phyloP scores from a whole-genome alignment of 768 basidiomycete genomes.

The Russula foetens region DNA sequence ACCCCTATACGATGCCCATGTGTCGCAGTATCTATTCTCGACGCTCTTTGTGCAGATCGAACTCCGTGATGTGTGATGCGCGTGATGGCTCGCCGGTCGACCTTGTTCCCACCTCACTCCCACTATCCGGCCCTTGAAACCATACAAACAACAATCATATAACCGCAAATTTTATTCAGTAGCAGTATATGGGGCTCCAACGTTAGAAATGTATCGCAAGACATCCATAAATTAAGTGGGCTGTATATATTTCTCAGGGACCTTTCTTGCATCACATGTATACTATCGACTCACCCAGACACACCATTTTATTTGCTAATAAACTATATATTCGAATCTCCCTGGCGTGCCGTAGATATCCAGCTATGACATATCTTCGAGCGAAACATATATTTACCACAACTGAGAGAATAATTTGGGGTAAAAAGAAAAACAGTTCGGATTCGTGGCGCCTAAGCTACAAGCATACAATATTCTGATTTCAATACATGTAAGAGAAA shows the following conservation, averaged over 20 bases:
- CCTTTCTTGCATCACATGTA: neutral
- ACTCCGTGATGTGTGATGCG: slow-evolving; percentile 38
- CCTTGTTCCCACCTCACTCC: too few relatives aligned
- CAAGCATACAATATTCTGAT: neutral
- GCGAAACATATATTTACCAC: neutral
- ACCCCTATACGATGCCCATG: slow-evolving; percentile 80
- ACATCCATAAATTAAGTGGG: neutral
- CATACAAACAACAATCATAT: neutral
- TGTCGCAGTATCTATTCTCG: slow-evolving; percentile 85
- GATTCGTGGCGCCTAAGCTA: slow-evolving; percentile 2
- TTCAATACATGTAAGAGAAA: neutral
- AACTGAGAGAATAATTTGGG: neutral
- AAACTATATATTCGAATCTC: neutral
- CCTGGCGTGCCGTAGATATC: neutral
- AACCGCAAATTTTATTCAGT: neutral
- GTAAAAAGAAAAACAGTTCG: neutral
- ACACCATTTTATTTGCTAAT: neutral
- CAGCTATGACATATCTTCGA: neutral
- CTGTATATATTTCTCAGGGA: neutral
- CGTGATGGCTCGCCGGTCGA: too few relatives aligned
- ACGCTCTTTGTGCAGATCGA: slow-evolving; percentile 78
- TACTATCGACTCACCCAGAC: neutral
- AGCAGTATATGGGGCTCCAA: neutral
- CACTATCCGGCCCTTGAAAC: neutral
- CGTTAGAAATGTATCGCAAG: slow-evolving; percentile 3